phyloP scores from a whole-genome alignment of 352 stramenopile genomes.

The Thalassiosira pacifica region DNA sequence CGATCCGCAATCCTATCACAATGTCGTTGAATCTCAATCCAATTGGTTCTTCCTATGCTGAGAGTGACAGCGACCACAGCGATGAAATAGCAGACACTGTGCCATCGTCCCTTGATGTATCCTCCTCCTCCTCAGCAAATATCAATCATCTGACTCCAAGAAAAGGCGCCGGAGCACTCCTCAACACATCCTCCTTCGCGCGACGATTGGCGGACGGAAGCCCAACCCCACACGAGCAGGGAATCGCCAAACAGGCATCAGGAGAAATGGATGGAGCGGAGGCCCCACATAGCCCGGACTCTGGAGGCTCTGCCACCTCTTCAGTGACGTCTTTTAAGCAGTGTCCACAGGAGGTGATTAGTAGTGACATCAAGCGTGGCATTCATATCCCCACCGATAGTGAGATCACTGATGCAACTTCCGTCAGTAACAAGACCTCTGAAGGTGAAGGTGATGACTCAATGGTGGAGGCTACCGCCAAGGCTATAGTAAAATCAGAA shows the following conservation, averaged over 20 bases:
- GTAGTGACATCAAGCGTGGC: not conserved
- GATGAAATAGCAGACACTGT: too few species aligned
- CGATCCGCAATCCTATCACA: too few species aligned
- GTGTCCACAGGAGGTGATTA: not conserved
- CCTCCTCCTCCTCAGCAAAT: too few species aligned
- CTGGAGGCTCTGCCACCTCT: not conserved
- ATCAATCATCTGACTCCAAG: too few species aligned
- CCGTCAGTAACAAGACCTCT: not conserved
- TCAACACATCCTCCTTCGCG: not conserved
- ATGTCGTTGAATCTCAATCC: too few species aligned
- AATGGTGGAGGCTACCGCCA: not conserved
- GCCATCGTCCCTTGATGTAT: too few species aligned
- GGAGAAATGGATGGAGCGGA: not conserved
- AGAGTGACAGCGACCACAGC: too few species aligned
- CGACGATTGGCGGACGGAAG: not conserved
- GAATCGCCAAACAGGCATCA: not conserved
- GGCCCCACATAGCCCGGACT: not conserved
- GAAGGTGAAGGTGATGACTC: not conserved
- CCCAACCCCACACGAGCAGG: not conserved
- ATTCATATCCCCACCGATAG: not conserved
- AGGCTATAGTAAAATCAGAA: conserved; percentile 6
- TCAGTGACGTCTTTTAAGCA: not conserved
- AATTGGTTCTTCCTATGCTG: too few species aligned
- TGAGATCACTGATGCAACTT: not conserved
- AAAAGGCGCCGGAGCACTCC: not conserved